Evolutionary conservation across 257 asterid species (phyloP), one percentile per base, ranked within the genome.

Genomic region (Plectranthus barbatus): DNA sequence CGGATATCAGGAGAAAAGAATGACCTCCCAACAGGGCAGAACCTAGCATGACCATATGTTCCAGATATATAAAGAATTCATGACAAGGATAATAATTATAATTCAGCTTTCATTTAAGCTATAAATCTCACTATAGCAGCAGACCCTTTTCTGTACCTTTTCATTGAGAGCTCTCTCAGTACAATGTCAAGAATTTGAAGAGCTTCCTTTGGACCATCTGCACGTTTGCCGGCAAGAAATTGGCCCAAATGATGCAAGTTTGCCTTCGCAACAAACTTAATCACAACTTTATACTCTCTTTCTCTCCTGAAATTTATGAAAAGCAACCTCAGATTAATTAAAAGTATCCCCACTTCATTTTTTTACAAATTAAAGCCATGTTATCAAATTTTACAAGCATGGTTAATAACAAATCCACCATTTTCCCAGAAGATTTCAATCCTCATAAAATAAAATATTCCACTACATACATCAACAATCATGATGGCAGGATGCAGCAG

Each of bases 151-250:
- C 26, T 31, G 48, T 75, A 93, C 99, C 96, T 87, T 68, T 77
- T 83, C 56, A 79, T 68, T 1, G 97, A 90, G 52, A 84, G 92
- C 84, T 94, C 97, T 72, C 99, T 81, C 53, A 94, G 66, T 59
- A 94, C 99, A 76, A 90, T 87, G 70, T 94, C 97, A 24, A 94
- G 90, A 76, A 94, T 90, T 68, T 94, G 95, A 76, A 94, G 94
- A 37, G 96, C 95, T 60, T 94, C 97, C 67, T 80, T 86, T 4
- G 97, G 99, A 54, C 95, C 88, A 64, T 94, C 99, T 0, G 94
- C 90, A 1, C 95, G 83, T 73, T 86, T 90, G 9, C 99, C 97
- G 11, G 96, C 91, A 67, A 94, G 97, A 79, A 94, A 94, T 76
- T 94, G 85, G 47, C 88, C 88, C 54, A 94, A 70, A 61, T 94